These are phyloP conservation scores for Populus simonii DNA, from an alignment of 345 rosid genomes.

Conservation along the genomic window DNA sequence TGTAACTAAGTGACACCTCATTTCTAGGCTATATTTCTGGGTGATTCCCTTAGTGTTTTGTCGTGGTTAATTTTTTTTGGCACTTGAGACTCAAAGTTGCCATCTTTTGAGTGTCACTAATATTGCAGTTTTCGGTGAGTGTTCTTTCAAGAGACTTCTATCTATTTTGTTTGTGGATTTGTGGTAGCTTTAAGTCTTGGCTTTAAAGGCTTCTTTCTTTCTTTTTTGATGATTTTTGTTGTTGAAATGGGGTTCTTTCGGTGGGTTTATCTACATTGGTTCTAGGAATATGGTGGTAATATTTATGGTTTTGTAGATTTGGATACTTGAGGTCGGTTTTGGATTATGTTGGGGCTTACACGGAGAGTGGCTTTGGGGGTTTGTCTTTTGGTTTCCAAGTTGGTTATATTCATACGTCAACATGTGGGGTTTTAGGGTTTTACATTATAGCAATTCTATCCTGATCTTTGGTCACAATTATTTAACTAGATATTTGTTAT, in stretches of 20 bases:
- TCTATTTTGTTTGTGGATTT: not conserved
- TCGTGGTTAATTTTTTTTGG: slow-evolving; percentile 5
- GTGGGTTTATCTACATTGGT: slow-evolving; percentile 6
- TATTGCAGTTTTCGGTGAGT: not conserved
- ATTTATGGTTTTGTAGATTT: slow-evolving; percentile 20
- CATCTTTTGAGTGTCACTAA: slow-evolving; percentile 13
- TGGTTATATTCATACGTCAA: slow-evolving; percentile 16
- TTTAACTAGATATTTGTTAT: slow-evolving; percentile 8
- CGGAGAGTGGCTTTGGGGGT: slow-evolving; percentile 54
- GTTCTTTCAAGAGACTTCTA: not conserved
- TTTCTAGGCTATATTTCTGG: slow-evolving; percentile 18
- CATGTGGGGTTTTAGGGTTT: slow-evolving; percentile 29
- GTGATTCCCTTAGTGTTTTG: slow-evolving; percentile 11
- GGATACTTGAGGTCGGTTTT: slow-evolving; percentile 20
- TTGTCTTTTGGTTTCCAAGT: slow-evolving; percentile 36
- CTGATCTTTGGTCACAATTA: slow-evolving; percentile 11
- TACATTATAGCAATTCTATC: slow-evolving; percentile 3
- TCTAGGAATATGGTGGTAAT: slow-evolving; percentile 1
- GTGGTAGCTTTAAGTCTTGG: not conserved
- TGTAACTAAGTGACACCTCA: slow-evolving; percentile 18
- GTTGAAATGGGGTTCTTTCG: slow-evolving; percentile 22
- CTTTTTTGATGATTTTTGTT: slow-evolving; percentile 3
- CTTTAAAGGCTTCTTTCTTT: not conserved
- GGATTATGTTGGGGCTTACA: slow-evolving; percentile 42
- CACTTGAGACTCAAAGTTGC: slow-evolving; percentile 20